Evolutionary conservation across 768 basidiomycete species (phyloP).

Genomic region (Sistotremastrum suecicum): DNA sequence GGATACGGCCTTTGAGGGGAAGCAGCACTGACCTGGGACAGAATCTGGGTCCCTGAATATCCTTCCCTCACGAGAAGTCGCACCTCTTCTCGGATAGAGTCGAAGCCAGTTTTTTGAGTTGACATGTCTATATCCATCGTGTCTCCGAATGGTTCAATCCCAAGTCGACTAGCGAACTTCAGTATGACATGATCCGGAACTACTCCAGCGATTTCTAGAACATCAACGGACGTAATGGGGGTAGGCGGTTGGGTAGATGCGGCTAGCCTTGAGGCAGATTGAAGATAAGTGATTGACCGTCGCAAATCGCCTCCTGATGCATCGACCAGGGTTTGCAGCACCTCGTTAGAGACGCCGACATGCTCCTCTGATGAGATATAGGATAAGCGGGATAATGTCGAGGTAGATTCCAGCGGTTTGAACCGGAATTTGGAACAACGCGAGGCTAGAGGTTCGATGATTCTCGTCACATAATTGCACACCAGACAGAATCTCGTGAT

Average conservation of each 20-base stretch:
- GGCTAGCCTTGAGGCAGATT: slow-evolving; percentile 85
- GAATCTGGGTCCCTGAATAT: slow-evolving; percentile 80
- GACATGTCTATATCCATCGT: slow-evolving; percentile 19
- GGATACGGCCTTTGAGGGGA: slow-evolving; percentile 6
- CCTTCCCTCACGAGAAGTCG: slow-evolving; percentile 73
- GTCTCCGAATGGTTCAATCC: slow-evolving; percentile 41
- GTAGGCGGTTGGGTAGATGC: slow-evolving; percentile 58
- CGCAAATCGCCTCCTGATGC: slow-evolving; percentile 88
- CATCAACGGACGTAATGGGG: slow-evolving; percentile 59
- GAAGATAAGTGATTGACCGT: slow-evolving; percentile 93
- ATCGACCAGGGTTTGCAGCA: slow-evolving; percentile 58
- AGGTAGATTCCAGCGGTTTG: slow-evolving; percentile 72
- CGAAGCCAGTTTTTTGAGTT: slow-evolving; percentile 31
- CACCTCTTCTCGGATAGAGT: slow-evolving; percentile 54
- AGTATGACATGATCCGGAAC: slow-evolving; percentile 66
- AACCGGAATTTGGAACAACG: slow-evolving; percentile 99
- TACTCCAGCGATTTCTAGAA: slow-evolving; percentile 95
- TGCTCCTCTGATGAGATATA: slow-evolving; percentile 72
- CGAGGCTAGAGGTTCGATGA: slow-evolving; percentile 97
- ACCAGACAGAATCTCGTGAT: slow-evolving; percentile 97
- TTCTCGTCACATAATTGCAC: slow-evolving; percentile 99
- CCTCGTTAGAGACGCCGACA: slow-evolving; percentile 39
- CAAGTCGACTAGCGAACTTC: slow-evolving; percentile 54
- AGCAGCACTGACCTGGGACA: slow-evolving; percentile 56
- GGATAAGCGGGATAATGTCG: slow-evolving; percentile 59